Evolutionary conservation across 768 basidiomycete genomes (phyloP).

Genomic region (Trichaptum fuscoviolaceum): DNA sequence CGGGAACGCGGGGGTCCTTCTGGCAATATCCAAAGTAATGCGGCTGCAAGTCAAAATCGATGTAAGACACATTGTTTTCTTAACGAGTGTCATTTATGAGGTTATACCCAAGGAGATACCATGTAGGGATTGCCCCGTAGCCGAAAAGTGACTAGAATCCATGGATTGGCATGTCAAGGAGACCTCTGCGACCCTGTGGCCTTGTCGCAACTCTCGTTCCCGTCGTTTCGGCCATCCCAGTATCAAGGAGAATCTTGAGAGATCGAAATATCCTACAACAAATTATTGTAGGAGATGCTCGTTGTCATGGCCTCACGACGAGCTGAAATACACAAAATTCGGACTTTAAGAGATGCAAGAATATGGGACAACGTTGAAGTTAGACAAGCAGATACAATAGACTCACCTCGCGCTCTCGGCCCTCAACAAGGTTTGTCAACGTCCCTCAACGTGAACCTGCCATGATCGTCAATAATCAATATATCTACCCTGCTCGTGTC

Average conservation of each 20-base stretch:
- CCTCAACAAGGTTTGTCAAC: background rate
- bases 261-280: background rate
- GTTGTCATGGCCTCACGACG: background rate
- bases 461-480: background rate
- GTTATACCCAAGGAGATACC: no score
- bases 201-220: background rate
- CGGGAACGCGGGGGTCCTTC: no score
- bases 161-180: no score
- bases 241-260: background rate
- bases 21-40: no score
- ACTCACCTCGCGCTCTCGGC: background rate
- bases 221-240: background rate
- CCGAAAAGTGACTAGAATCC: no score
- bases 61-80: no score
- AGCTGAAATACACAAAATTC: background rate
- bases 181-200: no score
- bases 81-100: no score
- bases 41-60: no score
- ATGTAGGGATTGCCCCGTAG: no score
- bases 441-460: background rate
- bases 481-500: background rate
- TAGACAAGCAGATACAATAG: background rate
- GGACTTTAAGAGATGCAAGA: no score
- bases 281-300: background rate
- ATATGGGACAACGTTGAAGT: background rate